Conservation (phyloP, 805 yeast species). For the Saturnispora mendoncae region DNA sequence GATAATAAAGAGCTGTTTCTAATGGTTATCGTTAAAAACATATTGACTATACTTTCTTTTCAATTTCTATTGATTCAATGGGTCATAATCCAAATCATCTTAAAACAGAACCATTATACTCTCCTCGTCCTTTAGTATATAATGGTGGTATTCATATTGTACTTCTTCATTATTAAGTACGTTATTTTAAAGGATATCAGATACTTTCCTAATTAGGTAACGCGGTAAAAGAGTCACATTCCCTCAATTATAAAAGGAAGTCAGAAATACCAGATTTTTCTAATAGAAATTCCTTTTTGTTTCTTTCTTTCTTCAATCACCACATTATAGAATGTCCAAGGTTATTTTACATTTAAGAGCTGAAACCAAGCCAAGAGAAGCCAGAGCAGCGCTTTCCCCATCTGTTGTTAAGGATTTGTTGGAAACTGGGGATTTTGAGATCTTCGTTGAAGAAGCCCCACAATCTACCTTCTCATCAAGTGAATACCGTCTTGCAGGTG, state of each 20-base stretch:
- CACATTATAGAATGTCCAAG: constrained; percentile 26
- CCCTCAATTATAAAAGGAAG: not conserved
- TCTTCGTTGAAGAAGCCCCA: constrained; percentile 79
- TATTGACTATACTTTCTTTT: too few species aligned
- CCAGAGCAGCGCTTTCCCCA: constrained; percentile 95
- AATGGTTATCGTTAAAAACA: too few species aligned
- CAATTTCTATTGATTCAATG: too few species aligned
- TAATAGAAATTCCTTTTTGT: not conserved
- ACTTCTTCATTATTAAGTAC: not conserved
- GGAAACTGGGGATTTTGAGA: constrained; percentile 73
- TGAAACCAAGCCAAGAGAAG: constrained; percentile 94
- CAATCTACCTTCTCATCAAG: constrained; percentile 70
- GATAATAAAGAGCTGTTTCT: too few species aligned
- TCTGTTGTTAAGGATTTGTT: constrained; percentile 73
- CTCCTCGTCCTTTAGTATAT: too few species aligned
- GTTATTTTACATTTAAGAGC: constrained; percentile 87
- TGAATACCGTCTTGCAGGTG: constrained; percentile 78
- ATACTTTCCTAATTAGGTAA: constrained; percentile 7
- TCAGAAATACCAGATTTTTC: not conserved
- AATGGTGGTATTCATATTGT: not conserved
- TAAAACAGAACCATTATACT: too few species aligned
- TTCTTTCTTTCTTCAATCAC: too few species aligned
- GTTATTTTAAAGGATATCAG: not conserved
- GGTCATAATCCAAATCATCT: too few species aligned
- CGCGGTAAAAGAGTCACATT: constrained; percentile 4